Evolutionary conservation across 441 rosid species (phyloP), one percentile per base, ranked within the genome.

Genomic region (Croton laevigatus): DNA sequence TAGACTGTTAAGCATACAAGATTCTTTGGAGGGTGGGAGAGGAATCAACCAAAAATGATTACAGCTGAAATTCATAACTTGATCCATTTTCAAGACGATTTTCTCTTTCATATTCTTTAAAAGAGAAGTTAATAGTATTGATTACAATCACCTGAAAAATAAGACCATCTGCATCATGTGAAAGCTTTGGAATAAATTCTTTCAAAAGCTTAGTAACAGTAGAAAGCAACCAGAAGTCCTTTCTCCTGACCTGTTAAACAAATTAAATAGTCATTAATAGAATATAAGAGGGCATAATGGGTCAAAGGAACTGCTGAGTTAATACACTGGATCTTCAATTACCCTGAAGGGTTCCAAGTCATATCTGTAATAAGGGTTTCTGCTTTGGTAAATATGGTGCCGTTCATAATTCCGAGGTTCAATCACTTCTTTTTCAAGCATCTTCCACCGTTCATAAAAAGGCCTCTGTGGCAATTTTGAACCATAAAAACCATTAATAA

Each of bases 281-380:
- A 58, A 73, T 20, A 34, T 34, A 48, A 38, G 3, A 44, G 7
- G 22, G 32, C 17, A 60, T 20, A 62, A 71, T 12, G 63, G 46
- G 14, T 14, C 8, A 37, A 23, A 62, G 51, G 34, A 3, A 52
- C 37, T 65, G 38, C 48, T 42, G 23, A 71, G 12, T 70, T 19
- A 36, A 37, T 19, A 42, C 16, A 42, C 22, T 49, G 44, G 58
- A 70, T 64, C 72, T 71, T 57, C 66, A 52, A 62, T 38, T 51
- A 96, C 99, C 90, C 97, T 85, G 85, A 96, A 96, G n/a, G 97
- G 98, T 81, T 96, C 99, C 75, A 89, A 78, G 69, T 91, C 98
- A 71, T 96, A 96, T 89, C 93, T 86, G 71, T 96, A 96, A 75
- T 81, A 76, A 54, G 90, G 86, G 75, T 87, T 87, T 79, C 83